Base-by-base conservation (phyloP, 139 green algal species). In the Volvox africanus region DNA sequence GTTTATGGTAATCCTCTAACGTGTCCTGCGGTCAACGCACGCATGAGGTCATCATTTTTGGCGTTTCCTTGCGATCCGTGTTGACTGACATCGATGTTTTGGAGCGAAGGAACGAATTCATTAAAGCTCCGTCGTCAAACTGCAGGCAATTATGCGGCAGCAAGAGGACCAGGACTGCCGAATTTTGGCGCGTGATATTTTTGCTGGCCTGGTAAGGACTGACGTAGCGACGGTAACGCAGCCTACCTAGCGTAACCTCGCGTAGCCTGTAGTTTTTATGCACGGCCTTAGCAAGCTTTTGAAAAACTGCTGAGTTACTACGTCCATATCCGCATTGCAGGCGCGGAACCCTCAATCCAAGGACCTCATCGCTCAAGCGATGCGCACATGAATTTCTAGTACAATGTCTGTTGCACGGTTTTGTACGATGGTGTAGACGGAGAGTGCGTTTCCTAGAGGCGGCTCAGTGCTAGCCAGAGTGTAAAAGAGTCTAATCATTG, bases 81-180 rank as follows among this genome's bases (percentile, higher is more conserved):
- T 26, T 69, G n/a, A n/a, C n/a, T n/a, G n/a, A n/a, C n/a, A n/a
- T n/a, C n/a, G n/a, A n/a, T n/a, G n/a, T n/a, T n/a, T n/a, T n/a
- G n/a, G n/a, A n/a, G n/a, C n/a, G n/a, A n/a, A 9, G 44, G 44
- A 9, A 14, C 44, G 44, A 55, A 55, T 5, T 55, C 44, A 55
- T 55, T n/a, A 55, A 14, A 55, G 44, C 44, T 55, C 44, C 65
- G 65, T 73, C 11, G 5, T 73, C 65, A 73, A 20, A 9, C 24
- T 44, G 71, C 86, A 90, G 87, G 87, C 76, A 2, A 5, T 79
- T 13, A 91, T 91, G 76, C 76, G 87, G 24, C 87, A 91, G 36
- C 76, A 86, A 69, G 87, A 91, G 6, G 87, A 91, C 61, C 61
- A 68, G 61, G 87, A 91, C 35, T 91, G 87, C 76, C 61, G 61